Percentiles rank a stretch among this genome's conserved stretches.
These are phyloP conservation scores for Alnus glutinosa DNA, from an alignment of 306 rosid species.

Conservation along the genomic window DNA sequence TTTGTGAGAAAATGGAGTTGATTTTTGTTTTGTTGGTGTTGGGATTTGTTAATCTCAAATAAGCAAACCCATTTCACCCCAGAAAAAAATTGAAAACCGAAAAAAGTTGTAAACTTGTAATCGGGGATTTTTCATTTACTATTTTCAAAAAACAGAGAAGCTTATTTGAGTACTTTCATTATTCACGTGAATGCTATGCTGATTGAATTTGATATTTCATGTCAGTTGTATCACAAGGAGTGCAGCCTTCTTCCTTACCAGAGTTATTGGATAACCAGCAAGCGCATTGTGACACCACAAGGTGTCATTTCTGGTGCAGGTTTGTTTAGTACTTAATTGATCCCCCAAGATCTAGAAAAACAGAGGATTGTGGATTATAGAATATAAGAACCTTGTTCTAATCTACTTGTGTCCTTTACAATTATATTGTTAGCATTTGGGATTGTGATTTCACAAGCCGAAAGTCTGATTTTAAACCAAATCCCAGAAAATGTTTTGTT, in stretches of 20 bases:
- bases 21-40: not conserved
- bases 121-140: not conserved
- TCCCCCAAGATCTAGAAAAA: not conserved
- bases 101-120: too few relatives aligned
- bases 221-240: constrained; percentile 33
- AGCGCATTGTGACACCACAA: constrained; percentile 79
- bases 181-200: not conserved
- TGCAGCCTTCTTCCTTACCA: constrained; percentile 73
- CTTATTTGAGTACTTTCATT: not conserved
- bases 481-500: too few relatives aligned
- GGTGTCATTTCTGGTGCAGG: constrained; percentile 90
- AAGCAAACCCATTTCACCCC: not conserved
- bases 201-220: not conserved
- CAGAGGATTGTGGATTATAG: not conserved
- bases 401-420: not conserved
- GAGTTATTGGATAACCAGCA: constrained; percentile 82
- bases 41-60: not conserved
- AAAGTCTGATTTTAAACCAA: too few relatives aligned
- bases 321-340: constrained; percentile 26
- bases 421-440: not conserved
- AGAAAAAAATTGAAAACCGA: not conserved
- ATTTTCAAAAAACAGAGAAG: not conserved
- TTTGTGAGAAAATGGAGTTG: not conserved
- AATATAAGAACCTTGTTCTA: not conserved
- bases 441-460: too few relatives aligned